Percentiles rank a stretch among this genome's conserved stretches.
Conservation (phyloP, 768 basidiomycete genomes). For the Solioccasus polychromus region DNA sequence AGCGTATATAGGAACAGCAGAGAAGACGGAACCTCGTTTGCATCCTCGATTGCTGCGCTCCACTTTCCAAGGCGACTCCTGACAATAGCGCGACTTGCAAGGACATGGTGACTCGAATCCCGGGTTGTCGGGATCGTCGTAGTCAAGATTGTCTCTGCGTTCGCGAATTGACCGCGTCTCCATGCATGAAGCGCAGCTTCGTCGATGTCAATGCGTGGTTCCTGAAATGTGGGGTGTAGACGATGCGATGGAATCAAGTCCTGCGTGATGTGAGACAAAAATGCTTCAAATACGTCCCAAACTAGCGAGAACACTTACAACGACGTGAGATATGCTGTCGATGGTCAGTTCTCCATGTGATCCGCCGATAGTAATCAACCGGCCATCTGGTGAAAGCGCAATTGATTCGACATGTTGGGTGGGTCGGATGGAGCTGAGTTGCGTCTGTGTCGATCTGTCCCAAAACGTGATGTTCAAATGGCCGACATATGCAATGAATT, state of each 20-base stretch:
- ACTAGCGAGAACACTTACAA: not conserved
- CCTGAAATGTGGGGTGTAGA: not conserved
- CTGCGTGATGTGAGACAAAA: too few relatives aligned
- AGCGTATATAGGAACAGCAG: not conserved
- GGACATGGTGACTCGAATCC: not conserved
- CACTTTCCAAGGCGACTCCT: not conserved
- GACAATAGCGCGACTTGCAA: conserved; percentile 4
- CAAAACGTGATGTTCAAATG: too few relatives aligned
- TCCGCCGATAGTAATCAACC: too few relatives aligned
- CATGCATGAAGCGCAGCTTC: not conserved
- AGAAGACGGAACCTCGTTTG: not conserved
- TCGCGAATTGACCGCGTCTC: not conserved
- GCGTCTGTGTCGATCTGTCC: too few relatives aligned
- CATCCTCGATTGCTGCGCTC: conserved; percentile 1
- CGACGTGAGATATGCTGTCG: not conserved
- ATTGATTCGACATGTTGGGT: too few relatives aligned
- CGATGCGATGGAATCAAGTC: not conserved
- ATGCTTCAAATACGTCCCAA: not conserved
- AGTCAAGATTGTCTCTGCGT: not conserved
- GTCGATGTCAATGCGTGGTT: not conserved
- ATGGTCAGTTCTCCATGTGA: not conserved
- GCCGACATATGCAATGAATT: too few relatives aligned
- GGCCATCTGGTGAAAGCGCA: too few relatives aligned
- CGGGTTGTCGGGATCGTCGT: not conserved
- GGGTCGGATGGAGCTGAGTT: too few relatives aligned